These are phyloP conservation scores for Aspergillus sclerotialis DNA, from an alignment of 2,329 filamentous ascomycete genomes.

Conservation along the genomic window DNA sequence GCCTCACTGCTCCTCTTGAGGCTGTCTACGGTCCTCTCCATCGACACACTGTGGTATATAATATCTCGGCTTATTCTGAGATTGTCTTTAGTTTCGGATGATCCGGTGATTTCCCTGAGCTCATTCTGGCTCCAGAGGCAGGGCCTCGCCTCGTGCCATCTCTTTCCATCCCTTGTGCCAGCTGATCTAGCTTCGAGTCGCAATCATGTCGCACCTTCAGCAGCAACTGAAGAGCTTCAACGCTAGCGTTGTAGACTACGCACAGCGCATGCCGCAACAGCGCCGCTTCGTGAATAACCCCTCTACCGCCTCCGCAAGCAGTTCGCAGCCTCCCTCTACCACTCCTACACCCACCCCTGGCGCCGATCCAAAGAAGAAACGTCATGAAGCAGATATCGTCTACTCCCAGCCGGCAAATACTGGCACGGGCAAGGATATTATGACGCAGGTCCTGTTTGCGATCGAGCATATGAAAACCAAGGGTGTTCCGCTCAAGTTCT, in stretches of 20 bases:
- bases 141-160: constrained; percentile 7
- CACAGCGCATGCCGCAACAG: constrained; percentile 54
- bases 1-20: too few relatives aligned
- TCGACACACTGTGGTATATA: too few relatives aligned
- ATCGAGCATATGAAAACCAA: constrained; percentile 74
- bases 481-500: constrained; percentile 60
- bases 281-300: constrained; percentile 44
- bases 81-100: constrained; percentile 5
- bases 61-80: too few relatives aligned
- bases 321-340: constrained; percentile 44
- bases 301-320: constrained; percentile 47
- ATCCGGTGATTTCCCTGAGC: constrained; percentile 2
- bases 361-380: constrained; percentile 50
- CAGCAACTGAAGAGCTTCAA: constrained; percentile 59
- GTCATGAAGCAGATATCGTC: constrained; percentile 48
- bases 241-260: constrained; percentile 56
- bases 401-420: constrained; percentile 73
- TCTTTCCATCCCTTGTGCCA: constrained; percentile 1
- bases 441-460: constrained; percentile 82
- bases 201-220: constrained; percentile 58
- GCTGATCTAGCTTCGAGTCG: constrained; percentile 2
- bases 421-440: constrained; percentile 69
- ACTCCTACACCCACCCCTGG: constrained; percentile 24
- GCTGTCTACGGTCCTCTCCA: too few relatives aligned
- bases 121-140: constrained; percentile 9